Base-by-base conservation (phyloP, 495 filamentous ascomycete species). In the Aspergillus asperescens region DNA sequence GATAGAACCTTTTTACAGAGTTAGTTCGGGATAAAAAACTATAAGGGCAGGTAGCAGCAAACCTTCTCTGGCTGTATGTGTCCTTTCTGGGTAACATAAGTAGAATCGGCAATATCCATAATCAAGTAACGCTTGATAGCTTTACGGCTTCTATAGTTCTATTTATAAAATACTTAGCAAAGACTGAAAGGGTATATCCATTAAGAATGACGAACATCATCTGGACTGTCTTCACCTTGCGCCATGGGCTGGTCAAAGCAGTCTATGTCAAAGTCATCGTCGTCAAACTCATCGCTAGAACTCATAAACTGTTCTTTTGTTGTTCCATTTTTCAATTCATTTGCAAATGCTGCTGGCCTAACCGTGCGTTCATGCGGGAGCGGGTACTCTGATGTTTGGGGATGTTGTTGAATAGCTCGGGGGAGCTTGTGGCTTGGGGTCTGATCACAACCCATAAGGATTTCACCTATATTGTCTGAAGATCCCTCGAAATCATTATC, bases 51-150 rank as follows among this genome's bases (percentile, higher is more conserved):
- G 44, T 22, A 35, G 13, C 27, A 23, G 50, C 71, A 60, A 67
- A 91, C 87, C 81, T 89, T 90, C 65, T 95, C 88, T 28, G 75
- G 73, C 34, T 74, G 77, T 42, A 72, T 68, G 57, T 75, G 74
- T 41, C 87, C 86, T 59, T 73, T 78, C 12, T 75, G 67, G 65
- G 78, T 81, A 49, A 69, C 67, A 70, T 89, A 93, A 22, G 79
- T 72, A 58, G 76, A 75, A 53, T 89, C 77, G 25, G 83, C 77
- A 56, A 88, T 79, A 56, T 84, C 80, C 55, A 83, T 85, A 50
- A 95, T 75, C 39, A 87, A 72, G 70, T 92, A 95, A 46, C 90
- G 84, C 64, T 93, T 88, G 59, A 95, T 90, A 34, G 82, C 80
- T 69, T 78, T 81, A 52, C 77, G 71, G 64, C 80, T 81, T 65